Conservation (phyloP, 306 rosid species). For the Cucurbita argyrosperma region DNA sequence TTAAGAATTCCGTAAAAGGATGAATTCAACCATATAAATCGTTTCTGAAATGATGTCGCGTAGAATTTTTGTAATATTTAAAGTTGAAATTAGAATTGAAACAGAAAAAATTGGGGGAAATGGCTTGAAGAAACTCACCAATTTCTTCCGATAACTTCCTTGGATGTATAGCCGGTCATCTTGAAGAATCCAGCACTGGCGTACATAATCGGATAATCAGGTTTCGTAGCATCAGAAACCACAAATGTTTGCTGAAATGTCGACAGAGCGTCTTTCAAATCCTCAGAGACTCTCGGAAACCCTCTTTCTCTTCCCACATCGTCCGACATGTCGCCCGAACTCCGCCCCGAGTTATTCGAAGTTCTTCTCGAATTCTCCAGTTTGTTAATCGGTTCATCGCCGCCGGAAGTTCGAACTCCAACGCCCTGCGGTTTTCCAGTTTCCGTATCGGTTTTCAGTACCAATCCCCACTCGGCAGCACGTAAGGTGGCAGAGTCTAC, state of each 20-base stretch:
- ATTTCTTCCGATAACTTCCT: conserved; percentile 74
- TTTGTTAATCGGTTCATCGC: conserved; percentile 31
- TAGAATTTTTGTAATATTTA: neutral
- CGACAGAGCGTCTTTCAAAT: conserved; percentile 60
- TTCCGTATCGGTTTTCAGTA: conserved; percentile 60
- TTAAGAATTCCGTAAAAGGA: neutral
- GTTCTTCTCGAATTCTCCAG: conserved; percentile 25
- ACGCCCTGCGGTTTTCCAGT: conserved; percentile 84
- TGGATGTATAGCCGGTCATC: conserved; percentile 91
- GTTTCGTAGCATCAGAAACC: conserved; percentile 82
- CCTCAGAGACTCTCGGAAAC: conserved; percentile 62
- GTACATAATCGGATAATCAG: conserved; percentile 82
- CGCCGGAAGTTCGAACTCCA: conserved; percentile 48
- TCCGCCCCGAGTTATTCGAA: conserved; percentile 51
- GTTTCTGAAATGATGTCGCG: neutral
- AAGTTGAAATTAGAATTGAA: neutral
- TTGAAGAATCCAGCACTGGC: conserved; percentile 91
- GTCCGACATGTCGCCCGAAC: conserved; percentile 54
- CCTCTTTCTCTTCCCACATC: conserved; percentile 37
- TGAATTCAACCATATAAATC: neutral
- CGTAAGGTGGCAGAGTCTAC: conserved; percentile 48
- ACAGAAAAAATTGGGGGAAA: neutral
- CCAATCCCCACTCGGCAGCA: conserved; percentile 93
- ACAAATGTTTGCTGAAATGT: conserved; percentile 89
- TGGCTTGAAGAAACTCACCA: conserved; percentile 26